Evolutionary conservation across 257 asterid species (phyloP).

Genomic region (Solanum chiquidenum): DNA sequence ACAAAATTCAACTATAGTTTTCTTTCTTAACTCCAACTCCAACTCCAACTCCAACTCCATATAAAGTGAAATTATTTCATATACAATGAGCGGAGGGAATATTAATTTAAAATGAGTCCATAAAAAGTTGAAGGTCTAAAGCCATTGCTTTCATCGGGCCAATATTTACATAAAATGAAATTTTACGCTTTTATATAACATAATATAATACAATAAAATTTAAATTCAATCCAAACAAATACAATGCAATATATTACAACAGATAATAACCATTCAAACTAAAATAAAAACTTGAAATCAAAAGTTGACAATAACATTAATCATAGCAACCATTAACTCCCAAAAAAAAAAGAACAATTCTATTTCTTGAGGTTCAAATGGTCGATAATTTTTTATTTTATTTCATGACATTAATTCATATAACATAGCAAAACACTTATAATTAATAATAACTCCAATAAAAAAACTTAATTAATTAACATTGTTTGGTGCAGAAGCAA

Average conservation of each 20-base stretch:
- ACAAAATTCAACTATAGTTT: not conserved
- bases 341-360: not conserved
- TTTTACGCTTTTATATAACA: not conserved
- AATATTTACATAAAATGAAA: no score
- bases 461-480: conserved; percentile 4
- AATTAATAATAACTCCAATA: not conserved
- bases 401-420: not conserved
- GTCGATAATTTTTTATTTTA: not conserved
- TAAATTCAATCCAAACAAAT: not conserved
- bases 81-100: not conserved
- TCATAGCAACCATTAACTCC: not conserved
- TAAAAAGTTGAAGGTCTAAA: not conserved
- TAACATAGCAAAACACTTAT: not conserved
- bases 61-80: not conserved
- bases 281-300: no score
- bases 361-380: not conserved
- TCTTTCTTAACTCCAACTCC: no score
- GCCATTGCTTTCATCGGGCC: not conserved
- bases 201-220: not conserved
- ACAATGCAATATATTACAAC: no score
- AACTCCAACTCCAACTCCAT: no score
- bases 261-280: not conserved
- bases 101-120: not conserved
- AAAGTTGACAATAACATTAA: not conserved
- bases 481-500: conserved; percentile 32